phyloP scores from a whole-genome alignment of 2,329 filamentous ascomycete species.

The Trichoderma semiorbis region DNA sequence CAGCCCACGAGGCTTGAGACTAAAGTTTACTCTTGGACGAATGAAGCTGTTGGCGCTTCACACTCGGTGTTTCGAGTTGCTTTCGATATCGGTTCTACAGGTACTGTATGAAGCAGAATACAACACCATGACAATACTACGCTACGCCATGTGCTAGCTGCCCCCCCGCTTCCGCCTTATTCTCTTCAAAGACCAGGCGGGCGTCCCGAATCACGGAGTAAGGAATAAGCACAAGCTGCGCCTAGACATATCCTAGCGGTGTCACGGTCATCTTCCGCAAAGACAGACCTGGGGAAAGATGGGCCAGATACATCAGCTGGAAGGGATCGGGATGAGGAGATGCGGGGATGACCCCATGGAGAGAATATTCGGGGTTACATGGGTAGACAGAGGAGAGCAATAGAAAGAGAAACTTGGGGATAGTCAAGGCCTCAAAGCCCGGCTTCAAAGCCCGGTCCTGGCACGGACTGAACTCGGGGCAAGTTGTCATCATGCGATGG shows the following conservation, averaged over 20 bases:
- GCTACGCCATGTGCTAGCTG: not conserved
- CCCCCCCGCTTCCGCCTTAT: not conserved
- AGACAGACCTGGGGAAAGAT: not conserved
- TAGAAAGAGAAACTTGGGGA: not conserved
- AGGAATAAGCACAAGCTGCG: not conserved
- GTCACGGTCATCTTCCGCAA: not conserved
- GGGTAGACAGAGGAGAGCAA: not conserved
- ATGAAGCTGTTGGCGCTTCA: not conserved
- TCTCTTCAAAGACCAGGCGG: not conserved
- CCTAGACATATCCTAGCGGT: not conserved
- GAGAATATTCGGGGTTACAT: not conserved
- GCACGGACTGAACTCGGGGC: not conserved
- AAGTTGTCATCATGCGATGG: not conserved
- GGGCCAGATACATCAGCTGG: not conserved
- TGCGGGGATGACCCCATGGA: not conserved
- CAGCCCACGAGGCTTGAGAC: not conserved
- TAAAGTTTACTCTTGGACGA: not conserved
- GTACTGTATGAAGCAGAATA: not conserved
- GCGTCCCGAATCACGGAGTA: not conserved
- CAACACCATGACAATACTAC: not conserved
- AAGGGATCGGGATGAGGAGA: not conserved
- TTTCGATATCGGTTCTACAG: not conserved
- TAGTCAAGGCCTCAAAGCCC: not conserved
- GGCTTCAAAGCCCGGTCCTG: not conserved
- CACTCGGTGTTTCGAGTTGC: not conserved